Percentiles rank a stretch among this genome's conserved stretches.
Conservation (phyloP, 1,139 yeast species). For the Suhomyces bokatorum region DNA sequence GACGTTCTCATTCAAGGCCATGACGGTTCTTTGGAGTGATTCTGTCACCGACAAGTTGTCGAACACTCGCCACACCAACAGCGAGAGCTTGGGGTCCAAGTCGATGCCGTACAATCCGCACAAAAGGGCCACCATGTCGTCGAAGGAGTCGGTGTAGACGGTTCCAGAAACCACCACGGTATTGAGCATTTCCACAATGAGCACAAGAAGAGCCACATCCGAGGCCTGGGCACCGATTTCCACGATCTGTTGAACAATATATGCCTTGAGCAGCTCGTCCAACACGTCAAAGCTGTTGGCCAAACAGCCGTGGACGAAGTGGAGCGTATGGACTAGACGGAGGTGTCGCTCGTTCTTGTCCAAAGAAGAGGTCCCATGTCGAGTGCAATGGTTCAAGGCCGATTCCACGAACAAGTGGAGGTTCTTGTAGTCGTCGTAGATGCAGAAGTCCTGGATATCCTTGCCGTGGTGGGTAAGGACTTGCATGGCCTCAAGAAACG, state of each 20-base stretch:
- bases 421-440: constrained; percentile 45
- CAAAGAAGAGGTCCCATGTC: no score
- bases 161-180: constrained; percentile 48
- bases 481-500: constrained; percentile 53
- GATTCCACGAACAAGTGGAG: constrained; percentile 38
- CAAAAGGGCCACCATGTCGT: constrained; percentile 44
- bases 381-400: constrained; percentile 1
- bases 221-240: constrained; percentile 47
- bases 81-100: constrained; percentile 37
- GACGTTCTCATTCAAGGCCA: constrained; percentile 28
- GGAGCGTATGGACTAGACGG: constrained; percentile 27
- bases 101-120: constrained; percentile 53
- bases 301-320: constrained; percentile 45
- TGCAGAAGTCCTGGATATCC: constrained; percentile 57
- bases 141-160: constrained; percentile 44
- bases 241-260: constrained; percentile 36
- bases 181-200: constrained; percentile 48
- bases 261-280: constrained; percentile 39
- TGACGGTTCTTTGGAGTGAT: constrained; percentile 21
- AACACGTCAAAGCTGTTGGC: constrained; percentile 50
- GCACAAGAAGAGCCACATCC: constrained; percentile 37
- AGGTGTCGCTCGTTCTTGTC: background rate
- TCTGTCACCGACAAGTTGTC: constrained; percentile 25
- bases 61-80: constrained; percentile 38
- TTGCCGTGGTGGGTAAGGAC: constrained; percentile 61